These are phyloP conservation scores for Neckera pumila DNA, from an alignment of 225 moss, liverwort and hornwort species.

Conservation along the genomic window DNA sequence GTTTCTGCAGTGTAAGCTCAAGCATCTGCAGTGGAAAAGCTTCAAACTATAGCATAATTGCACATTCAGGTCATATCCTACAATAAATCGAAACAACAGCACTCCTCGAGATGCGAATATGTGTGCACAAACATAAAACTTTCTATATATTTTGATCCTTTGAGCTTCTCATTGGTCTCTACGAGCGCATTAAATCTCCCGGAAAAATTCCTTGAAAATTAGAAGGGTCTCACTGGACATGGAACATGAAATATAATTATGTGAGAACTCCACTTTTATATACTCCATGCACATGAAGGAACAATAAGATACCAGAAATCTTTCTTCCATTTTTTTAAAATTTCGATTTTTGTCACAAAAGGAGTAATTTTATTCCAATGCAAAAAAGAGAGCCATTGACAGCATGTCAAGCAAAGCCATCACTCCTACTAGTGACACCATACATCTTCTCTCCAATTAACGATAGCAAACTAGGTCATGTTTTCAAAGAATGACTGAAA, in stretches of 20 bases:
- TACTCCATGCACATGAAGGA: not conserved
- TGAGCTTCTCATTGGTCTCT: not conserved
- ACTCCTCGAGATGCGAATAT: fast-evolving
- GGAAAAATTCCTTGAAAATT: not conserved
- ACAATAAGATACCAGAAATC: not conserved
- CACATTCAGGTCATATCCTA: too few relatives aligned
- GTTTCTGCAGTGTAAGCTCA: not conserved
- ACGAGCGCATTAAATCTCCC: not conserved
- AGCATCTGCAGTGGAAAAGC: not conserved
- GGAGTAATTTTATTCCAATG: not conserved
- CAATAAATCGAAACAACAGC: not conserved
- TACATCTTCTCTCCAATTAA: not conserved
- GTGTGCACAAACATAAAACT: not conserved
- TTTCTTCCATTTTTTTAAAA: not conserved
- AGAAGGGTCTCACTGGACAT: not conserved
- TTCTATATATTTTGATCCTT: not conserved
- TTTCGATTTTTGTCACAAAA: too few relatives aligned
- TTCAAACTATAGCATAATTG: not conserved
- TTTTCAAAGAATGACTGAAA: not conserved
- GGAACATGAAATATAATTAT: not conserved
- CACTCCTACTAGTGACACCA: fast-evolving
- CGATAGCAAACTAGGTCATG: not conserved
- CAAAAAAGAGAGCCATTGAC: not conserved
- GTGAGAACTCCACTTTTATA: not conserved
- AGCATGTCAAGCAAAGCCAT: not conserved